Base-by-base conservation (phyloP, 345 rosid species). In the Euphorbia lathyris region DNA sequence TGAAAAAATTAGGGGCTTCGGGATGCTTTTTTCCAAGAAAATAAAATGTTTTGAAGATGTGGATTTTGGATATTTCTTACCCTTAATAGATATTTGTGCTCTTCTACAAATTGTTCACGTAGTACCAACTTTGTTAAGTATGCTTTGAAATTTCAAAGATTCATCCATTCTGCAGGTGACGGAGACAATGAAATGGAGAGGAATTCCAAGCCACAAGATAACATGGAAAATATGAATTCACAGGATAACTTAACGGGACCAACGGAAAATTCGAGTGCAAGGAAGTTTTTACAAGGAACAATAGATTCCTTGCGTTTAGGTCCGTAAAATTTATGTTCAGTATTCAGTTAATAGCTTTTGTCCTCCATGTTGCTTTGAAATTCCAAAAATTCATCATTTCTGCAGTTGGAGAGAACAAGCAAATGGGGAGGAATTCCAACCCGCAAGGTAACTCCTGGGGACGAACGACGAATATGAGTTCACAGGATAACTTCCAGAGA, bases 131-230 rank as follows among this genome's bases (percentile, higher is more conserved):
- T 74, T 27, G 45, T 79, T 55, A 79, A 80, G 2, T 72, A 65
- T 72, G 27, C 74, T 23, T 72, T 76, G 34, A 58, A 68, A 67
- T 80, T 80, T 51, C 66, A 12, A 76, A 79, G 69, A 52, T 83
- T 74, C 59, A 26, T 79, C 56, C 77, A 72, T 58, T 69, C 85
- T 51, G 53, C 82, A 8, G 68, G 78, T 59, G 68, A 52, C 42
- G 77, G 25, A 27, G 64, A 19, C n/a, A 14, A 4, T 32, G 47
- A 32, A 38, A 25, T 59, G n/a, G 50, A 51, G 22, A 56, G 63
- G 51, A 51, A 42, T 55, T 42, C 63, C 25, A 56, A 34, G 16
- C 62, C 34, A 17, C 0, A 3, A 38, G 50, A 64, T 57, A 10
- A 45, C 19, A 34, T 34, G 38, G 38, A 34, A 34, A 34, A 34